Conservation (phyloP, 2,329 filamentous ascomycete genomes). For the Talaromyces sp. region DNA sequence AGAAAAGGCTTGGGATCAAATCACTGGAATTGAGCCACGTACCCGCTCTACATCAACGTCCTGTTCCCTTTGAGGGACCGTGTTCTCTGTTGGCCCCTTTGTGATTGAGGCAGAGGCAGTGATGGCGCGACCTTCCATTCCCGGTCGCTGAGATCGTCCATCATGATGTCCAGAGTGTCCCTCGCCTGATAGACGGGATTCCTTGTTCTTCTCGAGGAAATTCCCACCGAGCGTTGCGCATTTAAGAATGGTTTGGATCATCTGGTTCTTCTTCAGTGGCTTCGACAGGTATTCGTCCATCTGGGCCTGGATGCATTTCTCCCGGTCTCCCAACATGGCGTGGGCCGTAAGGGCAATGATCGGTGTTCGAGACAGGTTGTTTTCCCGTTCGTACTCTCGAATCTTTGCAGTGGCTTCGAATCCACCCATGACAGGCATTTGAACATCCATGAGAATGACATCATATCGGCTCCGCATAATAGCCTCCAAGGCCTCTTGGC, state of each 20-base stretch:
- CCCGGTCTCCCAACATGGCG: slow-evolving; percentile 96
- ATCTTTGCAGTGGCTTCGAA: slow-evolving; percentile 98
- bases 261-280: slow-evolving; percentile 90
- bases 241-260: slow-evolving; percentile 96
- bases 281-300: slow-evolving; percentile 99
- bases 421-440: slow-evolving; percentile 99
- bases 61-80: slow-evolving; percentile 56
- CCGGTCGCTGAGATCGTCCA: slow-evolving; percentile 47
- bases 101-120: slow-evolving; percentile 61
- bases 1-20: not conserved
- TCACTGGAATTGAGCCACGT: slow-evolving; percentile 24
- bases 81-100: slow-evolving; percentile 54
- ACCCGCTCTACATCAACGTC: slow-evolving; percentile 59
- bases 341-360: slow-evolving; percentile 97
- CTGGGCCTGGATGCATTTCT: slow-evolving; percentile 96
- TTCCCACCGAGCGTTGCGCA: slow-evolving; percentile 77
- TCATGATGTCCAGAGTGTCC: slow-evolving; percentile 32
- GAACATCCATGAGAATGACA: slow-evolving; percentile 97
- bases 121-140: slow-evolving; percentile 60
- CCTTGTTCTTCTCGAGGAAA: slow-evolving; percentile 40
- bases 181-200: slow-evolving; percentile 37
- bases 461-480: slow-evolving; percentile 91
- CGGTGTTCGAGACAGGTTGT: slow-evolving; percentile 76
- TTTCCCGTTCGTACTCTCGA: slow-evolving; percentile 82
- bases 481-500: slow-evolving; percentile 86